Evolutionary conservation across 441 rosid species (phyloP).

Genomic region (Gossypium trilobum): DNA sequence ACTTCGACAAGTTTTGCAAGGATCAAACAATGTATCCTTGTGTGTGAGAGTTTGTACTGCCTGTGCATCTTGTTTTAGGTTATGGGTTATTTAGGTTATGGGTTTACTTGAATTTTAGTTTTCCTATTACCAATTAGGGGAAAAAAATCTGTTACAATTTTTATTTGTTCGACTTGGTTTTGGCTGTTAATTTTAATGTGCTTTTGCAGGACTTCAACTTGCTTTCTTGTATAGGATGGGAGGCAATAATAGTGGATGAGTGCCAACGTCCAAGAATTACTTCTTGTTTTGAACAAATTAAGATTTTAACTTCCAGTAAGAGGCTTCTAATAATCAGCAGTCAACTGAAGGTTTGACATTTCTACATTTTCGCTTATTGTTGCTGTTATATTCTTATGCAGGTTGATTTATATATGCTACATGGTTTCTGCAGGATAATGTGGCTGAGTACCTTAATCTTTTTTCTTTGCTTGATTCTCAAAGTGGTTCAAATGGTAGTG

Average conservation of each 20-base stretch:
- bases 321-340: constrained; percentile 44
- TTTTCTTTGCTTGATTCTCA: constrained; percentile 31
- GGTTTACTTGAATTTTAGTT: background rate
- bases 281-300: constrained; percentile 30
- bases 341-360: constrained; percentile 41
- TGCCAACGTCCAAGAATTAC: constrained; percentile 29
- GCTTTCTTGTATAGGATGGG: constrained; percentile 36
- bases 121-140: background rate
- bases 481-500: constrained; percentile 11
- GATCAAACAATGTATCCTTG: background rate
- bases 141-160: background rate
- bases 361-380: constrained; percentile 1
- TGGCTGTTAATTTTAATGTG: constrained; percentile 10
- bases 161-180: background rate
- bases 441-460: constrained; percentile 25
- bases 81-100: background rate
- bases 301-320: constrained; percentile 30
- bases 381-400: background rate
- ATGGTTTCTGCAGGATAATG: constrained; percentile 35
- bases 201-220: constrained; percentile 41
- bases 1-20: background rate
- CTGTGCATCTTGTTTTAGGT: background rate
- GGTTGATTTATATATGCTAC: constrained; percentile 11
- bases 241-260: constrained; percentile 43
- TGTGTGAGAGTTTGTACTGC: constrained; percentile 1